Conservation (phyloP, 345 rosid genomes). For the Gossypium sturtianum region DNA sequence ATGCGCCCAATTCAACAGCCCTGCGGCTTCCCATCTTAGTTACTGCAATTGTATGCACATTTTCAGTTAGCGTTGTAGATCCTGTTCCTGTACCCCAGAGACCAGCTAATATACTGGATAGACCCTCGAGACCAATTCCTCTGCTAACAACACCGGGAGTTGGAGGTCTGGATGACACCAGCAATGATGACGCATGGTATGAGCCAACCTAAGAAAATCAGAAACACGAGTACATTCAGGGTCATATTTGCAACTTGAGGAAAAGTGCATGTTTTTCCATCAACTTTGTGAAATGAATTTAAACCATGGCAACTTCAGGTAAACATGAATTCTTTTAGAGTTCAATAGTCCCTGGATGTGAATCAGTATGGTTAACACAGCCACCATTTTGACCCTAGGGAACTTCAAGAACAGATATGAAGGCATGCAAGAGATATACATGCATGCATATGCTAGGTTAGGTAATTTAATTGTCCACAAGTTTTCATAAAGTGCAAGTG, state of each 20-base stretch:
- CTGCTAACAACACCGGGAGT: conserved; percentile 87
- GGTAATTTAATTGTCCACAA: not conserved
- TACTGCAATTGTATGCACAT: conserved; percentile 96
- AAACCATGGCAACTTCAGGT: not conserved
- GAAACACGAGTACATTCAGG: not conserved
- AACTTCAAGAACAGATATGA: not conserved
- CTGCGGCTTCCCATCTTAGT: conserved; percentile 99
- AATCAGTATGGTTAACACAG: not conserved
- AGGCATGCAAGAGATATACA: not conserved
- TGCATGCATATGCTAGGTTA: not conserved
- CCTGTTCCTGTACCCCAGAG: conserved; percentile 99
- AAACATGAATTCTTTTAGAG: not conserved
- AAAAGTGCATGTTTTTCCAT: not conserved
- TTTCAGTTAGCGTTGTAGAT: conserved; percentile 88
- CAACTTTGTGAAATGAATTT: not conserved
- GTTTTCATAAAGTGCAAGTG: not conserved
- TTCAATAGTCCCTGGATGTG: not conserved
- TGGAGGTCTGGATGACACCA: conserved; percentile 94
- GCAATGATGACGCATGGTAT: conserved; percentile 81
- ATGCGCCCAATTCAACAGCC: conserved; percentile 83
- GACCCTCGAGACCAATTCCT: conserved; percentile 94
- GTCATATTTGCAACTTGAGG: not conserved
- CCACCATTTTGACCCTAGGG: not conserved
- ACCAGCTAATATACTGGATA: conserved; percentile 88
- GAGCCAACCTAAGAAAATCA: conserved; percentile 71